Evolutionary conservation across 495 filamentous ascomycete genomes (phyloP).

Genomic region (Margaritispora aquatica): DNA sequence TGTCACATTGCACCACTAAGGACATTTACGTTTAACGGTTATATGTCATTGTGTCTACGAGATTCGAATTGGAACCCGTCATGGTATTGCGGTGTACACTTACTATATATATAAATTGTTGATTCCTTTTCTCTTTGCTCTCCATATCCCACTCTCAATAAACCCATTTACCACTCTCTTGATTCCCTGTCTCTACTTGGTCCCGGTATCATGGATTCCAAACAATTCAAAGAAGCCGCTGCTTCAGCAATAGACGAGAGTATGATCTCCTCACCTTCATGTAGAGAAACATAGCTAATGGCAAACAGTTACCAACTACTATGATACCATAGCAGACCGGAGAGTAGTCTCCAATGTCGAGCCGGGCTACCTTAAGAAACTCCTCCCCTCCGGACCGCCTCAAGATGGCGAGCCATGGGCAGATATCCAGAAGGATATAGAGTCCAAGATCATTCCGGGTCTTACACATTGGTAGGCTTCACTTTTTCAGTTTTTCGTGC

Average conservation of each 20-base stretch:
- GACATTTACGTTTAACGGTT: no score
- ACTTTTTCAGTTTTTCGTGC: not conserved
- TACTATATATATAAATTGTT: not conserved
- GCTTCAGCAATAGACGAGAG: constrained; percentile 81
- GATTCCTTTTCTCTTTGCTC: not conserved
- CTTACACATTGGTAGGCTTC: constrained; percentile 78
- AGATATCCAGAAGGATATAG: constrained; percentile 79
- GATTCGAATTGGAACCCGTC: no score
- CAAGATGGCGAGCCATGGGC: constrained; percentile 69
- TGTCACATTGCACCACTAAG: no score
- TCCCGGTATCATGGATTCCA: constrained; percentile 60
- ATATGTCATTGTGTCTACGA: no score
- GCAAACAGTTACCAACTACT: constrained; percentile 71
- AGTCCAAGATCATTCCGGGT: constrained; percentile 84
- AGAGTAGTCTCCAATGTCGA: constrained; percentile 71
- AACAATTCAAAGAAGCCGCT: constrained; percentile 76
- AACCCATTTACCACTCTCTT: not conserved
- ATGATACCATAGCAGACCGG: constrained; percentile 63
- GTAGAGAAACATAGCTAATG: constrained; percentile 10
- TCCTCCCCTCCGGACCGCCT: constrained; percentile 71
- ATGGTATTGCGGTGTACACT: no score
- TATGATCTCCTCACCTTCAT: constrained; percentile 31
- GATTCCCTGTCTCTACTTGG: not conserved
- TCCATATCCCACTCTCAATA: no score
- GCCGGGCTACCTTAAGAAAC: constrained; percentile 79